These are phyloP conservation scores for Hapsidospora chrysogenum DNA, from an alignment of 495 filamentous ascomycete species.

Conservation along the genomic window DNA sequence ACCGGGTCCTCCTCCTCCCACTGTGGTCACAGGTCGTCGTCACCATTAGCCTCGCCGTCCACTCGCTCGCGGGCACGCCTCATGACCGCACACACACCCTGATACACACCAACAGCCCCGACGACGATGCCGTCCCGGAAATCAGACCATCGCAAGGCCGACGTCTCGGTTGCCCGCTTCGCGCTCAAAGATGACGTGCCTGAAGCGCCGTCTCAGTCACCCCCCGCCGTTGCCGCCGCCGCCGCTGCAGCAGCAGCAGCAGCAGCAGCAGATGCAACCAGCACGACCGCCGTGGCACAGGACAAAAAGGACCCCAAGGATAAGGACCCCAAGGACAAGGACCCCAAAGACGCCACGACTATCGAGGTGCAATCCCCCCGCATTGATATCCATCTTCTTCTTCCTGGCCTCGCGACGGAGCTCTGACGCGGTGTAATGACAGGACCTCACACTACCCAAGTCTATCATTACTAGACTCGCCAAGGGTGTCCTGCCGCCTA, in stretches of 20 bases:
- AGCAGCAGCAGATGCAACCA: slow-evolving; percentile 8
- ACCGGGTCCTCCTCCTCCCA: neutral
- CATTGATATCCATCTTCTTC: neutral
- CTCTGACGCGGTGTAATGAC: neutral
- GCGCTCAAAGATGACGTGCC: slow-evolving; percentile 18
- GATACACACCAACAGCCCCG: no score
- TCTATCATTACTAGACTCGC: slow-evolving; percentile 87
- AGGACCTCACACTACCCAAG: slow-evolving; percentile 87
- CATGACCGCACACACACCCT: no score
- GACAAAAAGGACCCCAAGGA: slow-evolving; percentile 11
- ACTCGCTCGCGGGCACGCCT: no score
- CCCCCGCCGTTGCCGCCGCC: slow-evolving; percentile 3
- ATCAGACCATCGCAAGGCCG: slow-evolving; percentile 21
- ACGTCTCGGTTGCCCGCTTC: slow-evolving; percentile 25
- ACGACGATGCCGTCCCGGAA: slow-evolving; percentile 19
- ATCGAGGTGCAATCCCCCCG: slow-evolving; percentile 17
- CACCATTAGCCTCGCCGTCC: neutral
- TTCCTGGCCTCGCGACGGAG: neutral
- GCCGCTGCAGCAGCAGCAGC: slow-evolving; percentile 10
- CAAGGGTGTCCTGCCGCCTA: slow-evolving; percentile 90
- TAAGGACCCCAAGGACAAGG: slow-evolving; percentile 11
- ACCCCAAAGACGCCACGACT: slow-evolving; percentile 14
- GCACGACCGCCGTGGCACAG: slow-evolving; percentile 12
- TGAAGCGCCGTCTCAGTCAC: neutral
- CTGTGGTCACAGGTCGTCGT: neutral